Base-by-base conservation (phyloP, 768 basidiomycete genomes). In the Boletus tomentosulus region DNA sequence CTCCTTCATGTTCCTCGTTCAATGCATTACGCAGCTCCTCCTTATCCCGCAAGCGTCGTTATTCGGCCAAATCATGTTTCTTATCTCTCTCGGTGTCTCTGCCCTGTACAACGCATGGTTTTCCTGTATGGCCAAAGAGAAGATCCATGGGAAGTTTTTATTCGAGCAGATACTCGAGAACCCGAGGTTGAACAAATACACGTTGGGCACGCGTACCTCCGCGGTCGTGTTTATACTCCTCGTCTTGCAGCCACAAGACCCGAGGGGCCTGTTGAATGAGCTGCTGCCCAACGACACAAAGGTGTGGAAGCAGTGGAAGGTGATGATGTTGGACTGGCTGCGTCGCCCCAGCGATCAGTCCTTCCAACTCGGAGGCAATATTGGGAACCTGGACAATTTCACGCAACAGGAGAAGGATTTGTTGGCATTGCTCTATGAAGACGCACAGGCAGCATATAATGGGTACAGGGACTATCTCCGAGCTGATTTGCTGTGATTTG, bases 31-130 rank as follows among this genome's bases (percentile, higher is more conserved):
- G 5, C 70, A 71, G 47, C 60, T 71, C 3, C 46, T 71, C 27
- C 57, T 71, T 22, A 62, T 69, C 11, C 65, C 70, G 0, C 65
- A 66, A 53, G 65, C 62, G 2, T 56, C 59, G 2, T 48, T 68
- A 4, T 67, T 67, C 28, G 70, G 70, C 0, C 70, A 71, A 50
- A 25, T 65, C 49, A 58, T 71, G 64, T 71, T 71, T 57, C 53
- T 71, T 5, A 1, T 31, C 6, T 63, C 67, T 12, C 45, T 71
- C 1, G 63, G 59, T 8, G 56, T 62, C 3, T 71, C 70, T 6
- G 64, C 62, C 48, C 9, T 62, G 0, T 67, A 68, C 53, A 71
- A 63, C 22, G 24, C 50, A 0, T 56, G 46, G 37, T 37, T 68
- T 8, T 63, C 63, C 11, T 65, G 61, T 3, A 48, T 75, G 68